Base-by-base conservation (phyloP, 371 early-diverging fungal genomes). In the Rhizomucor miehei region DNA sequence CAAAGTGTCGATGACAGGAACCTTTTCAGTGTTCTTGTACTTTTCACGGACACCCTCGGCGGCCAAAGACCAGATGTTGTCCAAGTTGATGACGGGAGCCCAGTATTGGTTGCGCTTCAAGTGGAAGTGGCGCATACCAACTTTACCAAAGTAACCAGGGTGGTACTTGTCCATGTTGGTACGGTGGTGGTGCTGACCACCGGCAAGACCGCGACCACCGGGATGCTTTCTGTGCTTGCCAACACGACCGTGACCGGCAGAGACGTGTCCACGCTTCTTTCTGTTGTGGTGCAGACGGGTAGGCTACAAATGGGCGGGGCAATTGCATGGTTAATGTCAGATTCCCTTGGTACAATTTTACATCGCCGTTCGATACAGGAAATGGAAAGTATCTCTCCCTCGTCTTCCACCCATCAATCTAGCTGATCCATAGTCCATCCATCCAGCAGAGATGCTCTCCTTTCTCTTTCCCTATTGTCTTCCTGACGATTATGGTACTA, bases 211-310 rank as follows among this genome's bases (percentile, higher is more conserved):
- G 79, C 99, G 91, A 90, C 99, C 99, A 78, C 99, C 99, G 70
- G 99, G 97, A 81, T 99, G 99, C 89, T 99, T 99, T 74, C 99
- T 89, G 92, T 99, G 99, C 91, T 99, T 99, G 62, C 98, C 89
- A 69, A 92, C 79, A 80, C 93, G 90, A 84, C 93, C 93, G 87
- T 93, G 92, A 82, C 93, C 93, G 84, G 90, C 91, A 53, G 90
- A 90, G 70, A 93, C 93, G 87, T 93, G 91, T 66, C 93, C 93
- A 75, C 93, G 89, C 86, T 84, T 84, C 87, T 91, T 93, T 77
- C 93, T 84, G 79, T 85, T 89, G 77, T 91, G 86, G 71, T 81
- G 80, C 67, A 89, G 79, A 79, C 92, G 82, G 79, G 93, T 86
- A 82, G 91, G 90, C 93, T 90, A 80, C 14, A 38, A 3, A 20